Evolutionary conservation across 108 stramenopile genomes (phyloP), one percentile per base, ranked within the genome.

Genomic region (Schizochytrium sp.): DNA sequence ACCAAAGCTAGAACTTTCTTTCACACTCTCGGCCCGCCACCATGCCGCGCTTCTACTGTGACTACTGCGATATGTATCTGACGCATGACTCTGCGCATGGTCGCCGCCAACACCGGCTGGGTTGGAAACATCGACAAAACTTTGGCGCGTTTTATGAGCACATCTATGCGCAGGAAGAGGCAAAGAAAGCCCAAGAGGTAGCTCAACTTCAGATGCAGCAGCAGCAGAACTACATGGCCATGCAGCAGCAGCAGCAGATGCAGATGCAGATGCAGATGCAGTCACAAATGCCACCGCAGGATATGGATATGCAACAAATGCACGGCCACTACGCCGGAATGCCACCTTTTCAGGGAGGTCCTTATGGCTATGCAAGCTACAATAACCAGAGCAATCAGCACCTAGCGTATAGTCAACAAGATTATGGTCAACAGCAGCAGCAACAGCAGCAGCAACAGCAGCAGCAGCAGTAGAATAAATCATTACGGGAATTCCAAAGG

Each of bases 121-220:
- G 76, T n/a, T 83, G 76, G 76, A 83, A 83, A 28, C 76, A 83
- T 53, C 47, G 76, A 56, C 50, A 83, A n/a, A 83, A 83, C 53
- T 83, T 83, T 2, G 53, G 50, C 8, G 53, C 50, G 28, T 83
- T 55, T 28, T 83, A 83, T 2, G 47, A 49, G 53, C 76, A 83
- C 53, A 10, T 83, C 50, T 55, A 55, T 38, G 50, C 49, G 76
- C 50, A 55, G 1, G 50, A 83, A 53, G n/a, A 83, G 47, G 76
- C 49, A 28, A 53, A 83, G 53, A 56, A 83, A 53, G 19, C 17
- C 17, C 17, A 60, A n/a, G 59, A 60, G n/a, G 19, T 60, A 19
- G n/a, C 19, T 17, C 50, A 49, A n/a, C 76, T 53, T n/a, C 46
- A 53, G 73, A 44, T 47, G 73, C 46, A 76, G 49, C 73, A 76